Evolutionary conservation across 371 early-diverging fungal species (phyloP), one percentile per base, ranked within the genome.

Genomic region (Mucor mucedo): DNA sequence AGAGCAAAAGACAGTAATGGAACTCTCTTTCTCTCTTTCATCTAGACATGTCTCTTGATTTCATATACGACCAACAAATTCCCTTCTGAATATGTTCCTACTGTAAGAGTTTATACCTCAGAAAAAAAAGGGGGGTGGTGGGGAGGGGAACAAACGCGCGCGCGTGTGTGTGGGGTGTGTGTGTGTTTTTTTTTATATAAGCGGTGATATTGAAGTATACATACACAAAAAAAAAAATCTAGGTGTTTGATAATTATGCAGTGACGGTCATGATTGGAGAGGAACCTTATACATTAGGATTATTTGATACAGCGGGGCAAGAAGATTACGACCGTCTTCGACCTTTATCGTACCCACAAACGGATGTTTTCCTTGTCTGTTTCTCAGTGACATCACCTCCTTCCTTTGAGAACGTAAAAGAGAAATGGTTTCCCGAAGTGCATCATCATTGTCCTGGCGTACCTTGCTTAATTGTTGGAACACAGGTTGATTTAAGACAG

Each of bases 41-140:
- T 52, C 52, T 84, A 91, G 91, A 97, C 98, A 39, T 98, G 98
- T 79, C 90, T 98, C n/a, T 89, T 98, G 69, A 98, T 98, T 67
- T 96, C 96, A 47, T 98, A 98, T 80, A 97, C 98, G 55, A 98
- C 97, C 44, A 97, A 97, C 89, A 95, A 97, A 84, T 98, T 98
- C 70, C 98, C 98, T 56, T 93, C 95, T 55, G 98, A 97, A 86
- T 98, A 98, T 73, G 98, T 98, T 44, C 98, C 98, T 56, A 98
- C 98, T 41, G 97, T 91, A 87, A 80, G 83, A 76, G 30, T 10
- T 5, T 27, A 21, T 21, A 1, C 21, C 21, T 21, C 21, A 47
- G n/a, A 21, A 21, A 21, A 47, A 6, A 47, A 8, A 6, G 21
- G 21, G 16, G 9, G 21, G 21, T 21, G 21, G 0, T 21, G 21